These are phyloP conservation scores for Penicillium ochrochloron DNA, from an alignment of 495 filamentous ascomycete species.

Conservation along the genomic window DNA sequence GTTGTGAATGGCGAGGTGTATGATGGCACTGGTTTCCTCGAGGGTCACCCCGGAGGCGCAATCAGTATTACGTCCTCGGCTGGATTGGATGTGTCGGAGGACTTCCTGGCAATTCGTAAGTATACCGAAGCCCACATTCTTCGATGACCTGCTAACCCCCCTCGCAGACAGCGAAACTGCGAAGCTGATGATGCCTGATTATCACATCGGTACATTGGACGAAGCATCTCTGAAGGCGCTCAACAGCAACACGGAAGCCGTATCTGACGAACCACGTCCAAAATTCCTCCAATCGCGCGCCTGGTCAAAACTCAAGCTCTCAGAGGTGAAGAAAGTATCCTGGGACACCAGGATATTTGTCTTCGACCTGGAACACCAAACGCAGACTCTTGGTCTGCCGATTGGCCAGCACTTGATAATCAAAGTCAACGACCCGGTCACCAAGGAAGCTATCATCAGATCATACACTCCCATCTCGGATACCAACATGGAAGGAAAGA, in stretches of 20 bases:
- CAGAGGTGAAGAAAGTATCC: constrained; percentile 68
- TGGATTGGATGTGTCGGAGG: constrained; percentile 85
- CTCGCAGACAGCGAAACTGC: constrained; percentile 83
- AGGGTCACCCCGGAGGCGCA: constrained; percentile 88
- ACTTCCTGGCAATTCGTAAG: constrained; percentile 94
- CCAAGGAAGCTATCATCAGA: constrained; percentile 75
- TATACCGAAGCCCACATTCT: constrained; percentile 10
- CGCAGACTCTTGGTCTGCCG: constrained; percentile 78
- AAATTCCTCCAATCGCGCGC: constrained; percentile 71
- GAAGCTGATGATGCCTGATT: constrained; percentile 86
- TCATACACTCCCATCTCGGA: constrained; percentile 89
- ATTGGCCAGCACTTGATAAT: constrained; percentile 91
- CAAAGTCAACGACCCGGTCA: constrained; percentile 69
- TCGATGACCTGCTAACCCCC: constrained; percentile 7
- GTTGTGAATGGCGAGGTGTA: constrained; percentile 92
- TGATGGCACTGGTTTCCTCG: constrained; percentile 81
- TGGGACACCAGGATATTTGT: constrained; percentile 84
- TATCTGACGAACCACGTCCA: constrained; percentile 47
- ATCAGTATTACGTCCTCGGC: constrained; percentile 85
- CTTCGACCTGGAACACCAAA: constrained; percentile 74
- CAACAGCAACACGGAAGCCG: constrained; percentile 31
- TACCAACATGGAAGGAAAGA: constrained; percentile 58
- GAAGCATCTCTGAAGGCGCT: constrained; percentile 60
- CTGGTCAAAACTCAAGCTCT: constrained; percentile 74
- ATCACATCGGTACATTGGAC: constrained; percentile 83